Evolutionary conservation across 2,329 filamentous ascomycete genomes (phyloP), one percentile per base, ranked within the genome.

Genomic region (Curvularia spicifera): DNA sequence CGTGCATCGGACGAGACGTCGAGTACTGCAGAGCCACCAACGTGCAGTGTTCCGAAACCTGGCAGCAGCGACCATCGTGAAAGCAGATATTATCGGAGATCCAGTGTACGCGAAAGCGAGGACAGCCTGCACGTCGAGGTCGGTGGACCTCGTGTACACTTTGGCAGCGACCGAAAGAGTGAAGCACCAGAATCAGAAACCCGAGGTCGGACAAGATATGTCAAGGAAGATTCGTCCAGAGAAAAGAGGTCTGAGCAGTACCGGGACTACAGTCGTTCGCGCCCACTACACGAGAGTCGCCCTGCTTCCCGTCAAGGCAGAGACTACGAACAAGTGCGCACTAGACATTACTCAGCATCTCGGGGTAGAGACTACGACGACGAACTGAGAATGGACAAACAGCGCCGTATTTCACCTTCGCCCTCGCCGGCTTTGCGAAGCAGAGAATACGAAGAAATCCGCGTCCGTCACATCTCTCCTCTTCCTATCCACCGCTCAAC

Each of bases 81-180:
- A 28, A 69, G 65, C 4, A 45, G 59, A 0, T 60, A 64, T 43
- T 60, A 60, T 1, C 60, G 63, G n/a, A 59, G 57, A n/a, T 57
- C 51, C 18, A 57, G 42, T 13, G 57, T 68, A 57, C 63, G 63
- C 22, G 60, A 64, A 5, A 75, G 68, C 35, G 60, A 66, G 4
- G 69, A 72, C 22, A 73, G 71, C 52, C 71, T 63, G 22, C 54
- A 57, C 15, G 72, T 72, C n/a, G 71, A 75, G 58, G 53, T 73
- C 2, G 73, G 68, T 22, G 67, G 67, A 1, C 66, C 67, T 18
- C 65, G 65, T 42, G 74, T 76, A 15, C 72, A 70, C 18, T 76
- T 76, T 44, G 62, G 54, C 28, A 28, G 63, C n/a, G 60, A 68
- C 20, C 42, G 54, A 35, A 49, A 42, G 39, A 49, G 57, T 24